Conservation (phyloP, 257 asterid genomes). For the Ligustrum vulgare region DNA sequence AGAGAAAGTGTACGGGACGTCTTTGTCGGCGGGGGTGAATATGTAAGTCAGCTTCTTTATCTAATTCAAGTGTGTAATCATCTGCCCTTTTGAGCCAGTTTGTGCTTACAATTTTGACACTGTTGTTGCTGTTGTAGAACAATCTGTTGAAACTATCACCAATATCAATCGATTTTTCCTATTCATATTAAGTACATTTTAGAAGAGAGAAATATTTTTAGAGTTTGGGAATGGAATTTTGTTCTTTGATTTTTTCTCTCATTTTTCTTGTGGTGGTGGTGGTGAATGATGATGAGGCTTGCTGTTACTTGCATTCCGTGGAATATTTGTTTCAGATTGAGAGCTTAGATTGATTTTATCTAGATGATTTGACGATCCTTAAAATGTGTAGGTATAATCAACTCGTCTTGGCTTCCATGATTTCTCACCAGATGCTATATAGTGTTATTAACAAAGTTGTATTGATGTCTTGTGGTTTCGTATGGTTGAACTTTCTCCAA, state of each 20-base stretch:
- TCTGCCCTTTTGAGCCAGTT: constrained; percentile 5
- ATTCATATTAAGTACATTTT: not conserved
- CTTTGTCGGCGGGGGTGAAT: constrained; percentile 85
- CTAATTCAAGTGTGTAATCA: not conserved
- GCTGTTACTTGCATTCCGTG: not conserved
- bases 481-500: not conserved
- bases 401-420: not conserved
- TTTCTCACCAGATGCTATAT: not conserved
- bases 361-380: not conserved
- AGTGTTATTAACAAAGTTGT: not conserved
- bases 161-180: not conserved
- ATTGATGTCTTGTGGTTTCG: not conserved
- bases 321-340: not conserved
- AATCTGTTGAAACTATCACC: not conserved
- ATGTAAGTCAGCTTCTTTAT: constrained; percentile 54
- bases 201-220: not conserved
- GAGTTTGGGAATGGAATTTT: constrained; percentile 4
- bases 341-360: not conserved
- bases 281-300: not conserved
- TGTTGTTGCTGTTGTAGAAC: not conserved
- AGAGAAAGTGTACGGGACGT: constrained; percentile 92
- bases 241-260: not conserved
- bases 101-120: not conserved
- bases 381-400: not conserved
- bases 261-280: not conserved